A percentile compares a stretch with the other conserved stretches of the same genome.
phyloP scores from a whole-genome alignment of 2,329 filamentous ascomycete species.

The Aureobasidium melanogenum region DNA sequence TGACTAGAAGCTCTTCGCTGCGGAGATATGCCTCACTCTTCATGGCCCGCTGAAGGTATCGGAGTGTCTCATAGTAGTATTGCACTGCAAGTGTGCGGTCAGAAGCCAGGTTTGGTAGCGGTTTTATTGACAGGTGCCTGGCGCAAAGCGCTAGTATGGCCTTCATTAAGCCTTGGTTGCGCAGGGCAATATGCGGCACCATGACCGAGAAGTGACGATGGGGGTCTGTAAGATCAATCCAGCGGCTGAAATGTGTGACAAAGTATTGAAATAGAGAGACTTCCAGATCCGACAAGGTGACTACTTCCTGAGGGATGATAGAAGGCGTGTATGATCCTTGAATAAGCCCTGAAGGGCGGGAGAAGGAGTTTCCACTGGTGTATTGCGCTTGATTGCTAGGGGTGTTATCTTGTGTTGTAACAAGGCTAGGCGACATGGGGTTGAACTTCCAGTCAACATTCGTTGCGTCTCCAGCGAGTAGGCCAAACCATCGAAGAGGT shows the following conservation, averaged over 20 bases:
- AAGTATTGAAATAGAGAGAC: constrained; percentile 29
- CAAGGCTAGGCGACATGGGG: not conserved
- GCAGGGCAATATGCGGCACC: constrained; percentile 32
- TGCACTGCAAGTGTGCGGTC: constrained; percentile 27
- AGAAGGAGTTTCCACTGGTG: constrained; percentile 9
- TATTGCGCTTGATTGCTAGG: not conserved
- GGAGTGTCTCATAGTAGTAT: constrained; percentile 53
- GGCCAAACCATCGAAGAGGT: constrained; percentile 41
- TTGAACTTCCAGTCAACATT: constrained; percentile 18
- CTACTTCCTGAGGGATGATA: constrained; percentile 9
- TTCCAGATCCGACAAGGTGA: constrained; percentile 24
- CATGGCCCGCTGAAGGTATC: constrained; percentile 50
- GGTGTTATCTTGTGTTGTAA: not conserved
- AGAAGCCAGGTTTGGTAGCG: constrained; percentile 14
- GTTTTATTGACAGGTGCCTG: constrained; percentile 36
- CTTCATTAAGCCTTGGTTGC: constrained; percentile 46
- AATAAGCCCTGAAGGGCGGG: constrained; percentile 12
- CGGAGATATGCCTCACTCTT: constrained; percentile 46
- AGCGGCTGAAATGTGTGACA: constrained; percentile 24
- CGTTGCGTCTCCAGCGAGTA: constrained; percentile 36
- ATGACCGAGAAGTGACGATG: constrained; percentile 26
- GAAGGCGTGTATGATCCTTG: not conserved
- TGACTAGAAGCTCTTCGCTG: constrained; percentile 48
- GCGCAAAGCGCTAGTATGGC: constrained; percentile 48
- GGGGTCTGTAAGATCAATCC: constrained; percentile 35